These are phyloP conservation scores for Chiua virens DNA, from an alignment of 768 basidiomycete genomes.

Conservation along the genomic window DNA sequence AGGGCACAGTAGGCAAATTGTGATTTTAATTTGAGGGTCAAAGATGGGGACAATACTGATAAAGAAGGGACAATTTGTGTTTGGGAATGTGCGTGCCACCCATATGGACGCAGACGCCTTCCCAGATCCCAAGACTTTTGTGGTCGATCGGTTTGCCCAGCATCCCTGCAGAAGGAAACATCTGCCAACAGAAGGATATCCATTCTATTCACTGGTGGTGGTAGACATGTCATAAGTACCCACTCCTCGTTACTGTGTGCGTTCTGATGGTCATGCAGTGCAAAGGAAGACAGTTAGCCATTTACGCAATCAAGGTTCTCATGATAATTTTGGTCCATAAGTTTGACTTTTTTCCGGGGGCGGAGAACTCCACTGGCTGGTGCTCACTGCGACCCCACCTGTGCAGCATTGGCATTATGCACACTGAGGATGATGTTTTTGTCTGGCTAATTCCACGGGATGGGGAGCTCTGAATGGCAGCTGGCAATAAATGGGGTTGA, in stretches of 20 bases:
- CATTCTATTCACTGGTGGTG: conserved; percentile 16
- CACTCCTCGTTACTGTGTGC: background rate
- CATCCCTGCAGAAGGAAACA: conserved; percentile 11
- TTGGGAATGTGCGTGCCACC: conserved; percentile 15
- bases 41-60: conserved; percentile 11
- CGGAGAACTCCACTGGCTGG: background rate
- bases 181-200: conserved; percentile 10
- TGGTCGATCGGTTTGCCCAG: conserved; percentile 21
- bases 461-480: background rate
- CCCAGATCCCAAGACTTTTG: conserved; percentile 12
- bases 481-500: background rate
- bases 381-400: conserved; percentile 10
- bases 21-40: conserved; percentile 16
- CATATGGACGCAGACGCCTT: conserved; percentile 19
- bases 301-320: conserved; percentile 23
- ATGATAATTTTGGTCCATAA: conserved; percentile 14
- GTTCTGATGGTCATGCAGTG: conserved; percentile 7
- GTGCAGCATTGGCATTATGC: conserved; percentile 10
- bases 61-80: conserved; percentile 20
- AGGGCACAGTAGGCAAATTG: conserved; percentile 14
- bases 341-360: conserved; percentile 13
- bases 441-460: conserved; percentile 7
- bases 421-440: conserved; percentile 20
- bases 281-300: conserved; percentile 25
- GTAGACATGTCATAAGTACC: conserved; percentile 18